Evolutionary conservation across 2,329 filamentous ascomycete genomes (phyloP), one percentile per base, ranked within the genome.

Genomic region (Alternaria rosae): DNA sequence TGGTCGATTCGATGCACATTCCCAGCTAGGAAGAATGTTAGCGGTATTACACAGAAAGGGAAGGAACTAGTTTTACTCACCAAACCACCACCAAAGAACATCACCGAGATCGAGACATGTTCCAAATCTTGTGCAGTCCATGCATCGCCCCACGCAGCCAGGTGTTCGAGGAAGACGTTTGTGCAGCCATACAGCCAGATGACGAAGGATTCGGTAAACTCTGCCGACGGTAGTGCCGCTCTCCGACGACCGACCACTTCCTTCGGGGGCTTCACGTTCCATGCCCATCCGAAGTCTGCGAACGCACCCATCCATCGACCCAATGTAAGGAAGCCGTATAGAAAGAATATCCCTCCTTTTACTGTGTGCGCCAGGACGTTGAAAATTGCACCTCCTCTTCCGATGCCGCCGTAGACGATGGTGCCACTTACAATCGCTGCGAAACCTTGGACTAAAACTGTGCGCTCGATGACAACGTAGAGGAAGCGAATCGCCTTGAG

Each of bases 301-400:
- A 97, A 98, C 77, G 91, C 92, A 25, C 94, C 94, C 74, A 93
- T 88, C 91, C 93, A 97, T 58, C 94, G 90, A 28, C 93, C 93
- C 5, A 98, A 85, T 0, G 92, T 97, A 62, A 97, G 82, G 20
- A 97, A 81, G 9, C 94, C 94, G 66, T 96, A 92, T 89, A 92
- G 95, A 82, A 97, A 93, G 83, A 98, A 98, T 57, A 98, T 91
- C 4, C 92, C 92, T 47, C 94, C 94, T 78, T 98, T 98, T 78
- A 97, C 89, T 82, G 92, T 97, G 76, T 98, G 94, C 8, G 94
- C 94, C 43, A 97, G 84, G 2, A 94, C 93, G 69, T 89, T 94
- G 83, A 94, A 96, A 59, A 97, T 83, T 3, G 84, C 84, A 21
- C 79, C 78, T 6, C 87, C 90, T 77, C 91, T 89, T 78, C 95